Evolutionary conservation across 139 green algal genomes (phyloP), one percentile per base, ranked within the genome.

Genomic region (Haematococcus sp.): DNA sequence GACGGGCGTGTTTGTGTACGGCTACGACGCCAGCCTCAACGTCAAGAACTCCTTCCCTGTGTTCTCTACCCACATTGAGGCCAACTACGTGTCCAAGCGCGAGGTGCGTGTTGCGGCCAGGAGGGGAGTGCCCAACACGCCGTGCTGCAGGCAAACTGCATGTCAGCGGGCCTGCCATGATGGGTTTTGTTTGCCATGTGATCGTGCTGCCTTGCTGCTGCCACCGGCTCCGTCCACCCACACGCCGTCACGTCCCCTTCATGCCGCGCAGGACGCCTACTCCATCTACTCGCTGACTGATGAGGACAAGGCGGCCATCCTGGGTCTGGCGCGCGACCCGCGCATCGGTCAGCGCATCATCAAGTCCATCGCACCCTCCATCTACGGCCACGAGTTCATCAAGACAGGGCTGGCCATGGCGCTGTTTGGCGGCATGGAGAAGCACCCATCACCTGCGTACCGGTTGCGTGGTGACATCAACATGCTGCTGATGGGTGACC

Each of bases 341-440:
- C 74, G 84, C 64, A 95, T 97, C 27, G 90, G 86, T 90, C 74
- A 91, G 79, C 83, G 87, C 79, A 97, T 99, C 74, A 83, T 94
- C 68, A 93, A 94, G 68, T 97, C 90, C 73, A 98, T 99, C 33
- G 96, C 96, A 2, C 96, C 96, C 31, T 97, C 92, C 71, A 99
- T 99, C 84, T 98, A 98, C 80, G 96, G 96, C 43, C 96, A 99
- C 78, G 84, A 91, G 44, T 90, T 95, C 89, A 98, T 99, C 88
- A 99, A 99, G 88, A 90, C 86, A 9, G 92, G 81, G 16, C 85
- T 99, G 40, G 94, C 96, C 25, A 87, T 99, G 55, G 84, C 94
- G 1, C 77, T 99, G 70, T 96, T 99, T 81, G 96, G 96, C 23
- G 96, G 96, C 31, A 87, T 96, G 78, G 79, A 85, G 83, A 94